phyloP scores from a whole-genome alignment of 2,329 filamentous ascomycete species.

The Gliomastix tumulicola region DNA sequence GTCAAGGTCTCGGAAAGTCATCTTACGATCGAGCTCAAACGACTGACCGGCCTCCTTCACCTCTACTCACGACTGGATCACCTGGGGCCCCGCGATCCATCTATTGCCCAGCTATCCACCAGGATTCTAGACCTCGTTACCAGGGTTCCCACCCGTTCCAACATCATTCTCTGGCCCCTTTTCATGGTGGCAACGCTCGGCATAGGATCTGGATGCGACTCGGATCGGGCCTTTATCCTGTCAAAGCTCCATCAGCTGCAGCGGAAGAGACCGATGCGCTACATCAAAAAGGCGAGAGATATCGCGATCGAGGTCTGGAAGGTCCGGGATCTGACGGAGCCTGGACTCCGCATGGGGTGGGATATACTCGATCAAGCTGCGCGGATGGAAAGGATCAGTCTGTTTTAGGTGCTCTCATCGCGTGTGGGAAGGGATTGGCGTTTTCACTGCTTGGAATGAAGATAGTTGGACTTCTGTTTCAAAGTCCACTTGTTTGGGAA shows the following conservation, averaged over 20 bases:
- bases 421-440: too few species aligned
- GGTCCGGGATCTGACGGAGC: slow-evolving; percentile 12
- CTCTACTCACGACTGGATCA: slow-evolving; percentile 16
- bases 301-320: slow-evolving; percentile 21
- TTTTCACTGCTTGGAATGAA: too few species aligned
- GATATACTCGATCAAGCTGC: slow-evolving; percentile 26
- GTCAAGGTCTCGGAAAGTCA: slow-evolving; percentile 4
- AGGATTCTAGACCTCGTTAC: slow-evolving; percentile 14
- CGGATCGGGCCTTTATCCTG: slow-evolving; percentile 14
- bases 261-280: slow-evolving; percentile 17
- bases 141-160: slow-evolving; percentile 15
- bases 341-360: slow-evolving; percentile 20
- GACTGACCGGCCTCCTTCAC: slow-evolving; percentile 17
- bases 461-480: too few species aligned
- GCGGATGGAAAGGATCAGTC: slow-evolving; percentile 9
- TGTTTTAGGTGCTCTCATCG: background rate
- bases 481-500: too few species aligned
- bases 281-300: slow-evolving; percentile 18
- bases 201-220: slow-evolving; percentile 14
- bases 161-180: slow-evolving; percentile 17
- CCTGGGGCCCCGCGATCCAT: slow-evolving; percentile 13
- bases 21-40: slow-evolving; percentile 14
- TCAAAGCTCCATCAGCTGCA: slow-evolving; percentile 14
- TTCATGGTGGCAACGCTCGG: slow-evolving; percentile 20
- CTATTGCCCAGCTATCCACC: slow-evolving; percentile 11